Evolutionary conservation across 306 rosid species (phyloP), one percentile per base, ranked within the genome.

Genomic region (Medicago arabica): DNA sequence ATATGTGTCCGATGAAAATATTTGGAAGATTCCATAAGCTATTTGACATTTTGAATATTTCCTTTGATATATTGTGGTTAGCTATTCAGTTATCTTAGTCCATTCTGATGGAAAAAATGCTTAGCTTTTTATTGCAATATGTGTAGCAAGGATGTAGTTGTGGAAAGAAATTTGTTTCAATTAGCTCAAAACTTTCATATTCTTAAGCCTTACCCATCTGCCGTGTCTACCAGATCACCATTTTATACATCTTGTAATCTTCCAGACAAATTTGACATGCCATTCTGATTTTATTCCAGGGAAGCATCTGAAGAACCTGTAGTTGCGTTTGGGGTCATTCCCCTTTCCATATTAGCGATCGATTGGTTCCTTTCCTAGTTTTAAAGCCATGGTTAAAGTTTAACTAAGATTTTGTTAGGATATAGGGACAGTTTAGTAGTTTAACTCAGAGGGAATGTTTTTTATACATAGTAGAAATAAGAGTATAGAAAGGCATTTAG

Each of bases 341-440:
- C 64, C 81, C 44, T 34, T 78, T 69, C 34, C 36, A 19, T 71
- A 58, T 69, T 77, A 44, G 69, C 62, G 31, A n/a, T 43, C 16
- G 49, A 68, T 28, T 41, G 39, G 47, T 57, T 3, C 67, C 39
- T 25, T 64, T 75, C 38, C 55, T 67, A 21, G 80, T 76, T 67
- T 76, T 76, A 28, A 23, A 76, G 40, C 28, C 50, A 16, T 67
- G 75, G 16, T 39, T 41, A 25, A 43, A 69, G 16, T 39, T 41
- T 16, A 28, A 69, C 7, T 61, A 61, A 61, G 21, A 61, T 31
- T 61, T 15, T 61, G 44, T 61, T 61, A 15, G 43, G 67, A 61
- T 31, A 31, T 15, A 15, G 19, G 7, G 44, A 34, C 11, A 15
- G 43, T 15, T 61, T 15, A 15, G 21, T 31, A 34, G 44, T 61